A percentile compares a stretch with the other conserved stretches of the same genome.
Evolutionary conservation across 768 basidiomycete species (phyloP).

Genomic region (Amanita inopinata): DNA sequence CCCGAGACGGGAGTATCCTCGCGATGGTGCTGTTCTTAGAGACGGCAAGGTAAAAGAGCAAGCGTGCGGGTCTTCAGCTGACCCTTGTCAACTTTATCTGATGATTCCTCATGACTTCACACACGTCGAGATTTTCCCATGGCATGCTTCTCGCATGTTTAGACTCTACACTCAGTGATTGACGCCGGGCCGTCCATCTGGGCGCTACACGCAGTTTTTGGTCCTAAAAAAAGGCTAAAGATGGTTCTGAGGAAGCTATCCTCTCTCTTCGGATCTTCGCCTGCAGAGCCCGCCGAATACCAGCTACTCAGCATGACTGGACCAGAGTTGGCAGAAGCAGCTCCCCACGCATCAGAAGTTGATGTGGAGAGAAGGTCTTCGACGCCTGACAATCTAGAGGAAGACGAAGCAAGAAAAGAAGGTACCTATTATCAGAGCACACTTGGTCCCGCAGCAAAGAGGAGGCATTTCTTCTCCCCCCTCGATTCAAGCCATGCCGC

Average conservation of each 20-base stretch:
- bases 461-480: conserved; percentile 39
- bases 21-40: too few relatives aligned
- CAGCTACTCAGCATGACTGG: not conserved
- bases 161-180: too few relatives aligned
- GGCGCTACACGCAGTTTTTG: not conserved
- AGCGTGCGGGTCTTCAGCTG: too few relatives aligned
- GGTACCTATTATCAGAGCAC: conserved; percentile 34
- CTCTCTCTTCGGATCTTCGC: not conserved
- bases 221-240: not conserved
- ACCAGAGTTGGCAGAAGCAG: not conserved
- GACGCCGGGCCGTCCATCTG: not conserved
- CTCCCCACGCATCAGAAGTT: not conserved
- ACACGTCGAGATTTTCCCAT: too few relatives aligned
- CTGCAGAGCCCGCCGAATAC: not conserved
- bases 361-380: not conserved
- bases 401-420: conserved; percentile 2
- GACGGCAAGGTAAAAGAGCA: too few relatives aligned
- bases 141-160: too few relatives aligned
- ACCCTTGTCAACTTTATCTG: too few relatives aligned
- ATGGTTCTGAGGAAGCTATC: not conserved
- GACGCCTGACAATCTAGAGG: not conserved
- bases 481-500: conserved; percentile 36
- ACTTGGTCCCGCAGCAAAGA: conserved; percentile 27
- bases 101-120: too few relatives aligned
- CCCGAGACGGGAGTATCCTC: too few relatives aligned